Conservation (phyloP, 148 eudicot species). For the Heliosperma pusillum region DNA sequence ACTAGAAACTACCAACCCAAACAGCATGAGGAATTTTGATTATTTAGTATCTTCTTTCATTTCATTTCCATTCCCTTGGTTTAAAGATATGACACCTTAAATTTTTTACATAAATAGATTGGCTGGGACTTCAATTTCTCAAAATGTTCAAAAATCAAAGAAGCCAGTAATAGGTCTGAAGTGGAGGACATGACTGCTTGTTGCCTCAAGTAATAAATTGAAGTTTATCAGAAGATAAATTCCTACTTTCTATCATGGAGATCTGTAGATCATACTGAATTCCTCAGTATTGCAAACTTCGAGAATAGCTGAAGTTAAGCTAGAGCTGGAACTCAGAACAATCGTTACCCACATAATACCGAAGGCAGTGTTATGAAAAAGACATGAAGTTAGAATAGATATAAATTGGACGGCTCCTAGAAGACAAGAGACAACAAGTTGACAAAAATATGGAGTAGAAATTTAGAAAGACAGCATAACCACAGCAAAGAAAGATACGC, state of each 20-base stretch:
- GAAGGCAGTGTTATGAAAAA: background rate
- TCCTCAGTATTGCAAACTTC: conserved; percentile 5
- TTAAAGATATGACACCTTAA: background rate
- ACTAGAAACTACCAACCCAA: background rate
- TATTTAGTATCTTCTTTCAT: background rate
- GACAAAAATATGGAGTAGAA: background rate
- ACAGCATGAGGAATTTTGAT: background rate
- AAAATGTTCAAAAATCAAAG: background rate
- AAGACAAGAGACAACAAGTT: background rate
- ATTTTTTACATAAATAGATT: background rate
- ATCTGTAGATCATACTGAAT: background rate
- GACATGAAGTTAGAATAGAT: background rate
- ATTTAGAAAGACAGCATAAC: conserved; percentile 1
- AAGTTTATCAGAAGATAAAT: background rate
- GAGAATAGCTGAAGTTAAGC: background rate
- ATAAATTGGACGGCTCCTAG: background rate
- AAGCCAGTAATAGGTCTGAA: background rate
- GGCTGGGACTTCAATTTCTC: background rate
- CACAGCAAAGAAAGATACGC: background rate
- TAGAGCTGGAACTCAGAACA: background rate
- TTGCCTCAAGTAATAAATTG: background rate
- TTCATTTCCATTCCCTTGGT: background rate
- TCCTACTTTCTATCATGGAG: background rate
- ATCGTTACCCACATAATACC: background rate
- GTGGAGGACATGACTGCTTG: background rate